Conservation (phyloP, 1,284 basidiomycete genomes). For the Peniophora sp. region DNA sequence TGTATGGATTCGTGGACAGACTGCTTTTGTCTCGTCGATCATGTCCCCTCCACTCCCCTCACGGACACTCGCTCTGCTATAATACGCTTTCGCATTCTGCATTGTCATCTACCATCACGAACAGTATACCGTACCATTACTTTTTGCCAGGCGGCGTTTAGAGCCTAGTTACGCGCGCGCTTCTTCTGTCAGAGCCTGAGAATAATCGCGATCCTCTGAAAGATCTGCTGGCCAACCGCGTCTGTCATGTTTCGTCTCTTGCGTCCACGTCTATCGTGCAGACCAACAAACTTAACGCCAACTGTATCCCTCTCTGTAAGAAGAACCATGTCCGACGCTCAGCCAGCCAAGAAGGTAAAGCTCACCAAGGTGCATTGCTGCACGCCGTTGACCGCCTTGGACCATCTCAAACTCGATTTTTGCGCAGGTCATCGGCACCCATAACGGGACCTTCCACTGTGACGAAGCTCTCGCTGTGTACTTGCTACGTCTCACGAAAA, state of each 20-base stretch:
- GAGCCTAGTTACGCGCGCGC: too few relatives aligned
- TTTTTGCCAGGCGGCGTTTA: too few relatives aligned
- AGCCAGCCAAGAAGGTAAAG: conserved; percentile 41
- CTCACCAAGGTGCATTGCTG: conserved; percentile 25
- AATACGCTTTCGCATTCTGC: conserved; percentile 3
- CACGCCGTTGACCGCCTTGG: background rate
- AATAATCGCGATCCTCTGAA: too few relatives aligned
- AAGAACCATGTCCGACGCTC: conserved; percentile 11
- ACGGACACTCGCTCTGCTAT: conserved; percentile 1
- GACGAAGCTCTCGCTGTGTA: conserved; percentile 95
- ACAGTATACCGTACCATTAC: too few relatives aligned
- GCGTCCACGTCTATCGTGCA: conserved; percentile 4
- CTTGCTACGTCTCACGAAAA: conserved; percentile 73
- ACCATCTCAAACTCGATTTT: background rate
- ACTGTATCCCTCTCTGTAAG: conserved; percentile 5
- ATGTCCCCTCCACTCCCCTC: background rate
- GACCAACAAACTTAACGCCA: conserved; percentile 7
- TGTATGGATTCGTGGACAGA: background rate
- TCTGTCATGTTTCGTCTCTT: background rate
- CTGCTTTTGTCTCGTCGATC: background rate
- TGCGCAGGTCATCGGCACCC: conserved; percentile 78
- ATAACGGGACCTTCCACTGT: conserved; percentile 95
- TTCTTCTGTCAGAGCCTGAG: too few relatives aligned
- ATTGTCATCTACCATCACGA: background rate
- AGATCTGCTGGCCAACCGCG: too few relatives aligned